A percentile compares a stretch with the other conserved stretches of the same genome.
These are phyloP conservation scores for Melaleuca alternifolia DNA, from an alignment of 345 rosid species.

Conservation along the genomic window DNA sequence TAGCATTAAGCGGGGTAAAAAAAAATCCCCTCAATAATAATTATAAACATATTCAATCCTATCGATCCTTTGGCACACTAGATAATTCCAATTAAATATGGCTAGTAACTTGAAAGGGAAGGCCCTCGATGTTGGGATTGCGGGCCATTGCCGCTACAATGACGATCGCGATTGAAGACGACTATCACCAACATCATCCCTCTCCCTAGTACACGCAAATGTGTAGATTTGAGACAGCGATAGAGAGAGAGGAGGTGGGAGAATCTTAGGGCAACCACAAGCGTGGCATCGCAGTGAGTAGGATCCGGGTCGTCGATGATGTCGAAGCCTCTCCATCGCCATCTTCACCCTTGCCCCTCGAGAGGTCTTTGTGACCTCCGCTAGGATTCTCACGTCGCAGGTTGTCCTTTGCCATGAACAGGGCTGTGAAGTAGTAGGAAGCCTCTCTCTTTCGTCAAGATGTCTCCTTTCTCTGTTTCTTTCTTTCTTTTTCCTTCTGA, in stretches of 20 bases:
- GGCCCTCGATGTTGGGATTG: not conserved
- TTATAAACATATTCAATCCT: not conserved
- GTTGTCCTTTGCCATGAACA: not conserved
- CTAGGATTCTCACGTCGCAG: not conserved
- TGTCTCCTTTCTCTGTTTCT: too few species aligned
- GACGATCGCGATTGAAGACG: not conserved
- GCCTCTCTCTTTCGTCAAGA: not conserved
- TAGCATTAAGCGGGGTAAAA: not conserved
- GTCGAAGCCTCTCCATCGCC: not conserved
- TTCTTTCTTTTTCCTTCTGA: not conserved
- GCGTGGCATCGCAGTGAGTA: not conserved
- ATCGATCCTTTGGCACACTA: accelerated
- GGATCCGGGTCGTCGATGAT: not conserved
- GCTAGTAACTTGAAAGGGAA: not conserved
- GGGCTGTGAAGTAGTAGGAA: not conserved
- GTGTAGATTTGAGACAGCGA: not conserved
- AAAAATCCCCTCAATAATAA: not conserved
- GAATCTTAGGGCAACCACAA: not conserved
- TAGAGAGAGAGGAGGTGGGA: not conserved
- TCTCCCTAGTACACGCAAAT: not conserved
- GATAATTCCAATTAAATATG: not conserved
- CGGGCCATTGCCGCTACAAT: accelerated
- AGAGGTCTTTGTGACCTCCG: not conserved
- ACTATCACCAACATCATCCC: not conserved
- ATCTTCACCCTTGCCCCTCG: not conserved